phyloP scores from a whole-genome alignment of 768 basidiomycete species.

The Rhodosporidiobolus sp. region DNA sequence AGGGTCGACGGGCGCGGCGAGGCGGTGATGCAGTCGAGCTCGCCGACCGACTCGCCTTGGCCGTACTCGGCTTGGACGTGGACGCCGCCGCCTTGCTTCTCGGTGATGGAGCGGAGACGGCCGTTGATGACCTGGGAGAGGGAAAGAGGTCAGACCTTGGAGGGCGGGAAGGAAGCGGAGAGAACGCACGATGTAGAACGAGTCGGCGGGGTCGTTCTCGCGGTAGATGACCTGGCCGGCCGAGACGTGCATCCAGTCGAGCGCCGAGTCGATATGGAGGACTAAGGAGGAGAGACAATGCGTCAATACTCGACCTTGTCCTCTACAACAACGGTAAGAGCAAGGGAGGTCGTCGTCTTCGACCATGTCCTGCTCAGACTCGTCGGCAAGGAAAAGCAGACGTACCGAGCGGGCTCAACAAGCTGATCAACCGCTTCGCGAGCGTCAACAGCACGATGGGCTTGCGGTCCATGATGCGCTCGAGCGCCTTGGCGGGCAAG shows the following conservation, averaged over 20 bases:
- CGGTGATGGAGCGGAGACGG: conserved; percentile 81
- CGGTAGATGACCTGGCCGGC: conserved; percentile 94
- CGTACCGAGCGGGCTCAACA: conserved; percentile 84
- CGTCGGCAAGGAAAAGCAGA: neutral
- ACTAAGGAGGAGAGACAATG: conserved; percentile 55
- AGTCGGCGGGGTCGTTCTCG: conserved; percentile 82
- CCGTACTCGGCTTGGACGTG: conserved; percentile 89
- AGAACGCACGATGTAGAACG: conserved; percentile 76
- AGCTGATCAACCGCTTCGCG: conserved; percentile 90
- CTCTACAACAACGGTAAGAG: too few relatives aligned
- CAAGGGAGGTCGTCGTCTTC: too few relatives aligned
- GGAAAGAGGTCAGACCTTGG: neutral
- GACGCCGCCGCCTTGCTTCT: conserved; percentile 71
- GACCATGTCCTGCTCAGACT: too few relatives aligned
- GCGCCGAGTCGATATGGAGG: conserved; percentile 88
- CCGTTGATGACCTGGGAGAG: conserved; percentile 69
- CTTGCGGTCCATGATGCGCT: conserved; percentile 82
- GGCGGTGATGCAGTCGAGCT: conserved; percentile 94
- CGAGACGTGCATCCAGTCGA: conserved; percentile 97
- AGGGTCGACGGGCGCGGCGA: conserved; percentile 81
- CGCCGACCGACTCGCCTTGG: conserved; percentile 94
- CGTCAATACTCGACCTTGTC: too few relatives aligned
- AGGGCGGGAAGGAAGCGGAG: too few relatives aligned
- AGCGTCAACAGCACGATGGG: conserved; percentile 94
- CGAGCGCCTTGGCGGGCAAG: conserved; percentile 79